Base-by-base conservation (phyloP, 106 monocot genomes). In the Vanilla planifolia region DNA sequence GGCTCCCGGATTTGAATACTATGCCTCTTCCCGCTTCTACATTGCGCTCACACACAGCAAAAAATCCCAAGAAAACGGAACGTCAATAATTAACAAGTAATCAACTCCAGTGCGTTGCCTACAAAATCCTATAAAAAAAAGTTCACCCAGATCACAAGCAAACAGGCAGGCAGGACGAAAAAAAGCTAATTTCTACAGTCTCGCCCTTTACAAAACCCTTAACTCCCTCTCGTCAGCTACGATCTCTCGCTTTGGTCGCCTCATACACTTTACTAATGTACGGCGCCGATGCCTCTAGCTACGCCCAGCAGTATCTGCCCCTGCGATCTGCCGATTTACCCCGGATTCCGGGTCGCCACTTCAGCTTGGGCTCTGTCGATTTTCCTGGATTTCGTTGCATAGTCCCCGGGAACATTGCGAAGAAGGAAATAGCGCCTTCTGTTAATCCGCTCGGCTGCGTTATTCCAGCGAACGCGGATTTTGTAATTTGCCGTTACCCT, bases 11-110 rank as follows among this genome's bases (percentile, higher is more conserved):
- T 52, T 52, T 29, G 52, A 53, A 53, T 30, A 16, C 29, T 30
- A 11, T 51, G 21, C 51, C 14, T 53, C 53, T 53, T 53, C 53
- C 53, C 53, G 53, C 53, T 53, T 53, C n/a, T 16, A 32, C 30
- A 32, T 22, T 19, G 16, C 53, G 53, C 53, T n/a, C n/a, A n/a
- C n/a, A n/a, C n/a, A n/a, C n/a, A n/a, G 16, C 15, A 53, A 53
- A 28, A 28, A 29, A 53, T 30, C 8, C 52, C 7, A 25, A 16
- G 16, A 30, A 53, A 30, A 32, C 15, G 11, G 13, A 50, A 50
- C 2, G n/a, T n/a, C n/a, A n/a, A n/a, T n/a, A 15, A 52, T 8
- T 15, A 6, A 13, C 52, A 26, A 51, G n/a, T n/a, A 51, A 51
- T 51, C 51, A 51, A 51, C 28, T 32, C n/a, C 50, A 9, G 8